Evolutionary conservation across 2,329 filamentous ascomycete species (phyloP), one percentile per base, ranked within the genome.

Genomic region (Alternaria arborescens): DNA sequence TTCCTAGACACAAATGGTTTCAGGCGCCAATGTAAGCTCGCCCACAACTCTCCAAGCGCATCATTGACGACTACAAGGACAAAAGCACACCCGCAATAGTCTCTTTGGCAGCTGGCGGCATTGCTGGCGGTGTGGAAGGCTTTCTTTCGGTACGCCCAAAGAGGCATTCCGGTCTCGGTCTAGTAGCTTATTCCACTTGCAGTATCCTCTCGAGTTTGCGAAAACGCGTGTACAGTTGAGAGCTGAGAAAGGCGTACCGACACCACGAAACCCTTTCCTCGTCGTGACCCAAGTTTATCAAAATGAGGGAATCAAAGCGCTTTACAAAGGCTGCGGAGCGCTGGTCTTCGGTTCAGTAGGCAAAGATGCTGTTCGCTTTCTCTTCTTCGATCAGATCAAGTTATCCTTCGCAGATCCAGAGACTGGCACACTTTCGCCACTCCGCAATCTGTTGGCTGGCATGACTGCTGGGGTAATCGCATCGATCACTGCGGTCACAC

Each of bases 131-230:
- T 43, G 71, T 80, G 16, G 78, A 80, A 67, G 77, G 76, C 8
- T 77, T 77, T 40, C 65, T 76, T 34, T 77, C 76, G 28, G 77
- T 78, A 69, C 40, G 69, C 46, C 28, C 32, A 36, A 47, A 41
- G 18, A 43, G 34, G 26, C 14, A 54, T 46, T 14, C 38, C 41
- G 41, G 28, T 26, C 20, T 3, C 26, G 46, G 47, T 61, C 60
- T 44, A 50, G 44, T 65, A 47, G 59, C 67, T 70, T 32, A 68
- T 38, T 5, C 8, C 3, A 32, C 8, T 4, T 5, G 16, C 56
- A 78, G 75, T 89, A 89, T 73, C 88, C 88, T 0, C 86, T 90
- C 67, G 88, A 90, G 70, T 91, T 89, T 67, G 87, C 88, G 55
- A 91, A 91, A 76, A 90, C 88, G 0, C 80, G 86, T 55, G 83